A percentile compares a stretch with the other conserved stretches of the same genome.
Conservation (phyloP, 1,284 basidiomycete species). For the Ustilago nuda region DNA sequence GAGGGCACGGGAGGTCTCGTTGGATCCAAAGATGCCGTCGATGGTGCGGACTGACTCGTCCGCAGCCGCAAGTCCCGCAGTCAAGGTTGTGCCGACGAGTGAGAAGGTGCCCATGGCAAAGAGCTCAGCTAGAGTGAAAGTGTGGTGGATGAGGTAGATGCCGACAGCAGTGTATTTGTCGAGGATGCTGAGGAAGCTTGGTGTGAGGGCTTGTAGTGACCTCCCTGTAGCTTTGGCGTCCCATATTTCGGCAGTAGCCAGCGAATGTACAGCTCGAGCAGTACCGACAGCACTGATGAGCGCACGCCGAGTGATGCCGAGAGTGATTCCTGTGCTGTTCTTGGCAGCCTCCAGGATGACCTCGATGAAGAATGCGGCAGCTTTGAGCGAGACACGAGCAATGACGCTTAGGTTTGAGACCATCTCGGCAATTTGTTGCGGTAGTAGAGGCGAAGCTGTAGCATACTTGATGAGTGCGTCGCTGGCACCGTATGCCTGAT, state of each 20-base stretch:
- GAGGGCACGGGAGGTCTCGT: slow-evolving; percentile 72
- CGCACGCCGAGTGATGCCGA: slow-evolving; percentile 58
- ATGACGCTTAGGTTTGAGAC: slow-evolving; percentile 54
- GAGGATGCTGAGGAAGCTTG: slow-evolving; percentile 70
- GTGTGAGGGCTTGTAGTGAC: slow-evolving; percentile 19
- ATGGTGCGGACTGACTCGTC: slow-evolving; percentile 72
- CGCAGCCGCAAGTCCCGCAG: slow-evolving; percentile 67
- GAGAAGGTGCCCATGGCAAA: slow-evolving; percentile 73
- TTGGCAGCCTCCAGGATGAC: slow-evolving; percentile 58
- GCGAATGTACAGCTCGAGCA: slow-evolving; percentile 53
- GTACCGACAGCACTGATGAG: slow-evolving; percentile 59
- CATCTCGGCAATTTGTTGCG: slow-evolving; percentile 58
- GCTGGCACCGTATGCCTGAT: slow-evolving; percentile 49
- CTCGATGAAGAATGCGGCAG: slow-evolving; percentile 64
- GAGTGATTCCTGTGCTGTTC: slow-evolving; percentile 49
- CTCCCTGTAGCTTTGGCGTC: slow-evolving; percentile 47
- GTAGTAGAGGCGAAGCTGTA: slow-evolving; percentile 53
- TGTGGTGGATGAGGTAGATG: slow-evolving; percentile 72
- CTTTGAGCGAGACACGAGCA: slow-evolving; percentile 59
- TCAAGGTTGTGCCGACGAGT: slow-evolving; percentile 62
- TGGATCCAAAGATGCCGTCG: slow-evolving; percentile 73
- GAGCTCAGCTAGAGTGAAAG: slow-evolving; percentile 73
- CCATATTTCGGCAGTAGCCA: slow-evolving; percentile 43
- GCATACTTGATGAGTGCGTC: slow-evolving; percentile 56
- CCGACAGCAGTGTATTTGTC: slow-evolving; percentile 73